phyloP scores from a whole-genome alignment of 371 early-diverging fungal genomes.

The Quaeritorhiza haematococci region DNA sequence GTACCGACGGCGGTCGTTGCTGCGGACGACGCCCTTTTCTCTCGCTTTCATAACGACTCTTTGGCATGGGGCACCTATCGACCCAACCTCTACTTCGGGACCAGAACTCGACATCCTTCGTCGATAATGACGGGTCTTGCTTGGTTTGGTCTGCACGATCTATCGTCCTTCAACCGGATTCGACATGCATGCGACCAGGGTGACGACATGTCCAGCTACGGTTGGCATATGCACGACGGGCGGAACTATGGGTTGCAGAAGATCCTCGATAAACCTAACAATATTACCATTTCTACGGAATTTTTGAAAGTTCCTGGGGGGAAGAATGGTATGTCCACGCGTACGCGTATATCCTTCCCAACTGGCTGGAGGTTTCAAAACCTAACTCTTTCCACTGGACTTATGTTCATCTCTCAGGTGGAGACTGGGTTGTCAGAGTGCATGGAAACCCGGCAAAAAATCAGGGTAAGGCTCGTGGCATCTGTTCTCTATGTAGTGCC shows the following conservation, averaged over 20 bases:
- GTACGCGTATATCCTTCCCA: neutral
- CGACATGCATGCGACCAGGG: conserved; percentile 86
- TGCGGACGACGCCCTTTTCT: no score
- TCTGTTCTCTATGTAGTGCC: conserved; percentile 21
- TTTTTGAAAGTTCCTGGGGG: conserved; percentile 69
- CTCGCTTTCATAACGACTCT: conserved; percentile 34
- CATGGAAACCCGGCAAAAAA: conserved; percentile 53
- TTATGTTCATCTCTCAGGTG: conserved; percentile 51
- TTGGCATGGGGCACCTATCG: conserved; percentile 89
- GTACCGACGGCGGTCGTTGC: no score
- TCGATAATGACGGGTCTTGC: conserved; percentile 83
- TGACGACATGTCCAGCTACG: conserved; percentile 72
- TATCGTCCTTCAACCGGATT: conserved; percentile 55
- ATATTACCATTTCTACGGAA: conserved; percentile 70
- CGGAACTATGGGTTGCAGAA: conserved; percentile 71
- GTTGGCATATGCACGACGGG: conserved; percentile 87
- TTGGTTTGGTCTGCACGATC: conserved; percentile 79
- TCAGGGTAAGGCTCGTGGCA: conserved; percentile 9
- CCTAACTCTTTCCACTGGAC: no score
- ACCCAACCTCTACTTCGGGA: conserved; percentile 94
- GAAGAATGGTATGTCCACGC: conserved; percentile 11
- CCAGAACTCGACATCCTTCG: conserved; percentile 70
- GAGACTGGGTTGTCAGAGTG: conserved; percentile 84
- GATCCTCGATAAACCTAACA: conserved; percentile 65
- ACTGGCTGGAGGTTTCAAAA: no score